These are phyloP conservation scores for Xerocomellus dryophilus DNA, from an alignment of 768 basidiomycete genomes.

Conservation along the genomic window DNA sequence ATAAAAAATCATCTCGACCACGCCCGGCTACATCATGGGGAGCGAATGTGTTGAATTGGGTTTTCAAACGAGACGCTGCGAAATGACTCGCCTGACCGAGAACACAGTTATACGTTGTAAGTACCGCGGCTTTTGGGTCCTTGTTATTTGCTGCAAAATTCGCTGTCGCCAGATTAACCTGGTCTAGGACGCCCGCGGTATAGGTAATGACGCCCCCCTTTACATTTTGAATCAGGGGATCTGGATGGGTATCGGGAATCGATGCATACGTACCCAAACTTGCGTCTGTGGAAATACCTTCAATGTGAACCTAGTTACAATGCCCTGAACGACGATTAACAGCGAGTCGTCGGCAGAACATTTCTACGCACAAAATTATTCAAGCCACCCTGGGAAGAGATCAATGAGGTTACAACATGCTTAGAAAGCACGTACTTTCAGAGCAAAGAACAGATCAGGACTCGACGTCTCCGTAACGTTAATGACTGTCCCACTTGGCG, in stretches of 20 bases:
- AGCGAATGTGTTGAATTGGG: neutral
- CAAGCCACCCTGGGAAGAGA: conserved; percentile 45
- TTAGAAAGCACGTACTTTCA: conserved; percentile 31
- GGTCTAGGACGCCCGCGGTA: neutral
- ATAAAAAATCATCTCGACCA: conserved; percentile 48
- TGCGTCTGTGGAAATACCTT: conserved; percentile 49
- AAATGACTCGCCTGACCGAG: neutral
- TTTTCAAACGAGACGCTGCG: neutral
- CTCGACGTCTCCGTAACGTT: conserved; percentile 31
- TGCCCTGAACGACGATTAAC: conserved; percentile 38
- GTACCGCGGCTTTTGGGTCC: conserved; percentile 29
- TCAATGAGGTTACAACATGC: neutral
- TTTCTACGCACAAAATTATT: conserved; percentile 51
- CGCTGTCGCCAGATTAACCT: conserved; percentile 7
- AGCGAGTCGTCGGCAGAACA: neutral
- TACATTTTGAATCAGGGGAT: neutral
- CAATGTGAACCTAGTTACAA: conserved; percentile 56
- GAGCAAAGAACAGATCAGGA: conserved; percentile 42
- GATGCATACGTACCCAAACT: conserved; percentile 47
- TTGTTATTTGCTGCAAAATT: conserved; percentile 8
- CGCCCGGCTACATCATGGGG: conserved; percentile 3
- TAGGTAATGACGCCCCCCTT: conserved; percentile 48
- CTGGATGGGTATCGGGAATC: neutral
- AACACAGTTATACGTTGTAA: conserved; percentile 39
- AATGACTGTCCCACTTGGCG: conserved; percentile 40